phyloP scores from a whole-genome alignment of 177 flowering plant genomes.

The Vitis hybrid region DNA sequence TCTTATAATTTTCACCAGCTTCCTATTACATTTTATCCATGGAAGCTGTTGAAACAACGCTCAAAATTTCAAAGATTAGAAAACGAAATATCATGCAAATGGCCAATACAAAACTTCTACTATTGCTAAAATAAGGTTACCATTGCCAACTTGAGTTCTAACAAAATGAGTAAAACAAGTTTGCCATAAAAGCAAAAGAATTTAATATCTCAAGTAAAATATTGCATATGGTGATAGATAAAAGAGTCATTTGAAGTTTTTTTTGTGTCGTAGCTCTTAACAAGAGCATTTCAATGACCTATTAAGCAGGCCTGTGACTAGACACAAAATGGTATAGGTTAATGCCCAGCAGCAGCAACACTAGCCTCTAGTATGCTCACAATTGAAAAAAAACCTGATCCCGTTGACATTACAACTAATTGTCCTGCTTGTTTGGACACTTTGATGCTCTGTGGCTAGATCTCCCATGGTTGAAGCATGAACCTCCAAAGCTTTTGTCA shows the following conservation, averaged over 20 bases:
- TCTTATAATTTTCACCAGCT: too few relatives aligned
- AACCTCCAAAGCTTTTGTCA: conserved; percentile 73
- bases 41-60: too few relatives aligned
- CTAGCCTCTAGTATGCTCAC: neutral
- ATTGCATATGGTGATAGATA: too few relatives aligned
- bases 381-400: neutral
- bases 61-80: too few relatives aligned
- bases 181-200: too few relatives aligned
- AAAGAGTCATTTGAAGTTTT: neutral
- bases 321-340: neutral
- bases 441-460: conserved; percentile 91
- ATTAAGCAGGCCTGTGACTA: neutral
- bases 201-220: too few relatives aligned
- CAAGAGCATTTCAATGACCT: neutral
- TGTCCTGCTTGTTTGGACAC: conserved; percentile 62
- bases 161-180: too few relatives aligned
- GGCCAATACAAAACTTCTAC: too few relatives aligned
- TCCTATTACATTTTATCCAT: too few relatives aligned
- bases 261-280: neutral
- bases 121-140: too few relatives aligned
- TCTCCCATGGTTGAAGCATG: conserved; percentile 85
- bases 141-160: too few relatives aligned
- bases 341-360: neutral
- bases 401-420: conserved; percentile 18
- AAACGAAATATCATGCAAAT: too few relatives aligned